Base-by-base conservation (phyloP, 805 yeast species). In the Kluyveromyces nonfermentans region DNA sequence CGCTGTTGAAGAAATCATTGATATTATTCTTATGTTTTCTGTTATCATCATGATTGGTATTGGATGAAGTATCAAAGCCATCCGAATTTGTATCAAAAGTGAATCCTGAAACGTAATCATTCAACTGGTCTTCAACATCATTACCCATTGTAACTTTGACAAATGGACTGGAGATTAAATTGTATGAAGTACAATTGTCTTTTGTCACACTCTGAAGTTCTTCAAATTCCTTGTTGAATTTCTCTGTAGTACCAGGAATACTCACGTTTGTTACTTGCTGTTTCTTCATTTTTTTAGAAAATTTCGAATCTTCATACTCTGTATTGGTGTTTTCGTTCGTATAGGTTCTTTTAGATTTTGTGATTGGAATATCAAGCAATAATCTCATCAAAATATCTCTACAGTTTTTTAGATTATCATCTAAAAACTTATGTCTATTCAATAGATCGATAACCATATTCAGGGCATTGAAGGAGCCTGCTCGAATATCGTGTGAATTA, bases 41-140 rank as follows among this genome's bases (percentile, higher is more conserved):
- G 20, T 33, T 33, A 2, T 33, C n/a, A 33, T 33, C 20, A 7
- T 33, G 4, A 16, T 33, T 33, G 35, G 35, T 6, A 16, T 33
- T 33, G n/a, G 17, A 16, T n/a, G 35, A 33, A n/a, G 14, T 14
- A 25, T 3, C 30, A 25, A 25, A 25, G 9, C 16, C 20, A 10
- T 39, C 36, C 18, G n/a, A 10, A 17, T 17, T 33, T 17, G 30
- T 19, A 30, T 41, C 44, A 35, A 41, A 41, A 18, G 40, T 41
- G 16, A 41, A 41, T 18, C 44, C 44, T 20, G 44, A 41, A 12
- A 41, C 44, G 19, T 33, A 41, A 18, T 41, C 28, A 30, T 41
- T 41, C 33, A 41, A 19, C 19, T 41, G 44, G 14, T 41, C 28
- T 22, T 41, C 44, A 9, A 41, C 40, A 7, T 31, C 42, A 5